These are phyloP conservation scores for Eragrostis curvula DNA, from an alignment of 176 grass and related monocot species.

Conservation along the genomic window DNA sequence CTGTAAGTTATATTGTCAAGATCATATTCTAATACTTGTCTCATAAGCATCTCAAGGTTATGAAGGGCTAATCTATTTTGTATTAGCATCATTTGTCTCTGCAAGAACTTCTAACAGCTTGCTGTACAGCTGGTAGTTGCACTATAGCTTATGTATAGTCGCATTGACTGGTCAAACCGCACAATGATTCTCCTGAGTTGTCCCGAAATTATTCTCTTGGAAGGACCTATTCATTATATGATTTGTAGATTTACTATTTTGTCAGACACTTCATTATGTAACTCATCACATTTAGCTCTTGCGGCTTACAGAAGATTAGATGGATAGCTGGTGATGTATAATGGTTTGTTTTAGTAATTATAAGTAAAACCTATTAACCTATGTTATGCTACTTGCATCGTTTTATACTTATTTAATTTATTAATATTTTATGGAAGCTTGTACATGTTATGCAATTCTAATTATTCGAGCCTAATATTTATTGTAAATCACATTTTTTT, in stretches of 20 bases:
- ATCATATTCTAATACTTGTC: constrained; percentile 29
- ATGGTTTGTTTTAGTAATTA: background rate
- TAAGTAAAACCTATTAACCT: constrained; percentile 1
- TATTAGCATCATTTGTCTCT: constrained; percentile 17
- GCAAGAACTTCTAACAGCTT: constrained; percentile 25
- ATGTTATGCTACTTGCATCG: constrained; percentile 9
- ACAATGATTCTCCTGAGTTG: constrained; percentile 39
- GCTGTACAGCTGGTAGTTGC: constrained; percentile 40
- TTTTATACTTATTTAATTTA: background rate
- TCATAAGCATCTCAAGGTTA: constrained; percentile 30
- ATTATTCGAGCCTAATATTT: constrained; percentile 17
- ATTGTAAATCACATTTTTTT: constrained; percentile 10
- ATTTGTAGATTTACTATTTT: constrained; percentile 26
- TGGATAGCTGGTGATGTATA: background rate
- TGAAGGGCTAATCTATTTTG: constrained; percentile 7
- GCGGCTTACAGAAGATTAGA: background rate
- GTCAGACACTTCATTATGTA: background rate
- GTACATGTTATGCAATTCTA: constrained; percentile 27
- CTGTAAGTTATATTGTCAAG: constrained; percentile 5
- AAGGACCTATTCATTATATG: constrained; percentile 10
- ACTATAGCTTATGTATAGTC: constrained; percentile 28
- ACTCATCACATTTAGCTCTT: background rate
- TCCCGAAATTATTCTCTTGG: constrained; percentile 36
- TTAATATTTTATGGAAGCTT: background rate
- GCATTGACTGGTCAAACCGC: constrained; percentile 63